Evolutionary conservation across 345 rosid genomes (phyloP).

Genomic region (Gossypium stocksii): DNA sequence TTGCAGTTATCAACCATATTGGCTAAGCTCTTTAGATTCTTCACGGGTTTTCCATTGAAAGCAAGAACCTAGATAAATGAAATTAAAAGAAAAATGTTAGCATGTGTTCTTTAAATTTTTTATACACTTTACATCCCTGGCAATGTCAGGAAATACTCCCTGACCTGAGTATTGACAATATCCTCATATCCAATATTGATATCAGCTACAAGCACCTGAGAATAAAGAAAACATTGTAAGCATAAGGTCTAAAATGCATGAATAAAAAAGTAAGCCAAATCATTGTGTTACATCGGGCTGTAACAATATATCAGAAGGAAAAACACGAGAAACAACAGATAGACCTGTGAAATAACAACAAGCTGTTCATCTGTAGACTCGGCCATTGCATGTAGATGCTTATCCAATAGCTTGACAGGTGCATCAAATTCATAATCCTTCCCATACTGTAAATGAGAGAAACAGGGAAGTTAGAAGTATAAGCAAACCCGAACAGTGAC

Average conservation of each 20-base stretch:
- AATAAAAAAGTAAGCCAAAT: background rate
- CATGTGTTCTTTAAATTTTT: background rate
- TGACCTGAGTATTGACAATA: constrained; percentile 87
- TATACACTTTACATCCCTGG: background rate
- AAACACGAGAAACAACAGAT: background rate
- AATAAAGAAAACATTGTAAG: background rate
- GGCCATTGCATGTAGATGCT: constrained; percentile 88
- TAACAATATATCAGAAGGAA: background rate
- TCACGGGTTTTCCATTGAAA: constrained; percentile 79
- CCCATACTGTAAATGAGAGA: constrained; percentile 56
- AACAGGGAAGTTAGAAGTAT: constrained; percentile 8
- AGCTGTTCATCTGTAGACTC: constrained; percentile 77
- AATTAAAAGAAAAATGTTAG: constrained; percentile 10
- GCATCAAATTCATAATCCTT: constrained; percentile 96
- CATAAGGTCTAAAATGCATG: background rate
- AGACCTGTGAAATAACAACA: constrained; percentile 87
- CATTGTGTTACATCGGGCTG: background rate
- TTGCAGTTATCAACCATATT: constrained; percentile 78
- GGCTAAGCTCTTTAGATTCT: constrained; percentile 75
- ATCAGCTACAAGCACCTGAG: constrained; percentile 91
- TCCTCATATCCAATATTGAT: constrained; percentile 92
- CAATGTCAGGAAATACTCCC: background rate
- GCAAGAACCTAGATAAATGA: constrained; percentile 57
- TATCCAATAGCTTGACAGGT: constrained; percentile 85
- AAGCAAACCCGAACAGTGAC: background rate